Percentiles rank a stretch among this genome's conserved stretches.
phyloP scores from a whole-genome alignment of 139 green algal species.

The Mychonastes homosphaera region DNA sequence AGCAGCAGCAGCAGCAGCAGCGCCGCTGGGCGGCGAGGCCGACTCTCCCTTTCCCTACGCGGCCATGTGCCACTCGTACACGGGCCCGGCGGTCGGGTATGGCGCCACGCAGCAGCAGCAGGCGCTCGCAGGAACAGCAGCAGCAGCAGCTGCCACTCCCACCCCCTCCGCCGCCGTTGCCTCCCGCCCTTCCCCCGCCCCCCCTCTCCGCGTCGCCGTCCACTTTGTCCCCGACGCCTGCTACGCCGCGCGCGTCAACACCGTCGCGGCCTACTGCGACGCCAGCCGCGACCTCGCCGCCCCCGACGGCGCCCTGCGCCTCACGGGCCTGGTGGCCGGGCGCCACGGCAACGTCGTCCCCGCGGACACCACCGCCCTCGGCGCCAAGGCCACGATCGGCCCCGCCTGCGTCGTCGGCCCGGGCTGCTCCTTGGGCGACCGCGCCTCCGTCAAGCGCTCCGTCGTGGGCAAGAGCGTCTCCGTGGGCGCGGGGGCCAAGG shows the following conservation, averaged over 20 bases:
- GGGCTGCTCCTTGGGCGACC: slow-evolving; percentile 63
- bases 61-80: too few species aligned
- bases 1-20: too few species aligned
- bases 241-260: slow-evolving; percentile 40
- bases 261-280: slow-evolving; percentile 38
- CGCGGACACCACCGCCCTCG: slow-evolving; percentile 31
- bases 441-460: slow-evolving; percentile 71
- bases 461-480: slow-evolving; percentile 53
- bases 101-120: neutral
- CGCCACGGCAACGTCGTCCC: slow-evolving; percentile 65
- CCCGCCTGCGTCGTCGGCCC: slow-evolving; percentile 62
- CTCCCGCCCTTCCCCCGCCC: neutral
- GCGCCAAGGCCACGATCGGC: slow-evolving; percentile 50
- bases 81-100: too few species aligned
- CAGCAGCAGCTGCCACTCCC: neutral
- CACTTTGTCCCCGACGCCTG: slow-evolving; percentile 25
- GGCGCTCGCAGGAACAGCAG: neutral
- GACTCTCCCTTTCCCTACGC: too few species aligned
- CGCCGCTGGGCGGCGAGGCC: too few species aligned
- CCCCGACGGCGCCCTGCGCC: slow-evolving; percentile 29
- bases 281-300: slow-evolving; percentile 49
- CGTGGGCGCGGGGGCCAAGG: slow-evolving; percentile 62
- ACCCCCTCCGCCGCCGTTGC: too few species aligned
- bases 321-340: slow-evolving; percentile 18
- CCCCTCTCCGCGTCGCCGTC: slow-evolving; percentile 25